Percentiles rank a stretch among this genome's conserved stretches.
phyloP scores from a whole-genome alignment of 164 flowering plant genomes.

The Annona cherimola region DNA sequence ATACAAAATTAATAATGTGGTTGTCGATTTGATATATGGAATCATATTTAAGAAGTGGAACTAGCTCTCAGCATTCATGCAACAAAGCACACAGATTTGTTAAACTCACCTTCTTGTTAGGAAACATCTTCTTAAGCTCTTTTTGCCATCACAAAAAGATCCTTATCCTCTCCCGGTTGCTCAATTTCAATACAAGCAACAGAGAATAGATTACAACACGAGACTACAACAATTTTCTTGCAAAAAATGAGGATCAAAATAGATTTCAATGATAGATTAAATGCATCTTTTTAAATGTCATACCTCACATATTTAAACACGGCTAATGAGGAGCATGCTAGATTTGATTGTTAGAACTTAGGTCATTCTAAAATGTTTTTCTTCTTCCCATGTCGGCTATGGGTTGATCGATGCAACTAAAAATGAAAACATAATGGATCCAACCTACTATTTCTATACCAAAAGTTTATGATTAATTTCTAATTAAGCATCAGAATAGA shows the following conservation, averaged over 20 bases:
- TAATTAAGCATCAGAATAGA: too few relatives aligned
- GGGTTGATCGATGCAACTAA: too few relatives aligned
- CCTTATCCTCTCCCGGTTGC: slow-evolving; percentile 76
- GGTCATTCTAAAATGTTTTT: not conserved
- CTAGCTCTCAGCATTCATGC: too few relatives aligned
- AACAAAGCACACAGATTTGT: too few relatives aligned
- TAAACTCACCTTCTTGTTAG: slow-evolving; percentile 56
- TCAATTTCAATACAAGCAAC: slow-evolving; percentile 6
- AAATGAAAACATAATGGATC: too few relatives aligned
- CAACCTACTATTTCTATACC: too few relatives aligned
- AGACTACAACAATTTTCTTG: not conserved
- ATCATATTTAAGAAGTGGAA: too few relatives aligned
- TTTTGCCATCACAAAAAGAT: slow-evolving; percentile 46
- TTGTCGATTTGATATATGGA: too few relatives aligned
- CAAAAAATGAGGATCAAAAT: not conserved
- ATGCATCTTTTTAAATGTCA: not conserved
- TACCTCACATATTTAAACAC: not conserved
- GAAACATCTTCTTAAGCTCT: slow-evolving; percentile 74
- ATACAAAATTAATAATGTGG: too few relatives aligned
- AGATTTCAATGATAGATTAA: too few relatives aligned
- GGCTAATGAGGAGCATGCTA: not conserved
- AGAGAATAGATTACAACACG: not conserved
- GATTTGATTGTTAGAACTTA: not conserved
- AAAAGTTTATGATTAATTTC: too few relatives aligned
- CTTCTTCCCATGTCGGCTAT: not conserved